Conservation (phyloP, 1,284 basidiomycete genomes). For the Tausonia pullulans region DNA sequence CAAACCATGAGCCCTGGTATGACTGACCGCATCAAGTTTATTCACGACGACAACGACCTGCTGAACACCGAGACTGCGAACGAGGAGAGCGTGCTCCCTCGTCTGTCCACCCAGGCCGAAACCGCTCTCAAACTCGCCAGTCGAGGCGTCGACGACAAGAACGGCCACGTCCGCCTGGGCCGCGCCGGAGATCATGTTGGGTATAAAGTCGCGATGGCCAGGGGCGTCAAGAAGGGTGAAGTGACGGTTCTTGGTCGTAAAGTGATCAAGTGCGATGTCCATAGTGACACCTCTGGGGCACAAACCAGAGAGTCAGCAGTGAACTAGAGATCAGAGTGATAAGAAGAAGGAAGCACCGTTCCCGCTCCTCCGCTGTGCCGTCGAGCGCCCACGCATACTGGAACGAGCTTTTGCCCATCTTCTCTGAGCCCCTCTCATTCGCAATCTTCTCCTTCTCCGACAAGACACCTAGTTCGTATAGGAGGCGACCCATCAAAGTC, state of each 20-base stretch:
- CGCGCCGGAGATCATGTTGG: conserved; percentile 98
- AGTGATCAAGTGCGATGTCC: conserved; percentile 80
- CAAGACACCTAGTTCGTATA: conserved; percentile 82
- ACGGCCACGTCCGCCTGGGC: conserved; percentile 93
- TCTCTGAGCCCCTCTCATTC: conserved; percentile 84
- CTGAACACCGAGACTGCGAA: conserved; percentile 85
- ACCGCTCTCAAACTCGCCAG: conserved; percentile 89
- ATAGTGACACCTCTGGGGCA: conserved; percentile 80
- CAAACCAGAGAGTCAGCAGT: background rate
- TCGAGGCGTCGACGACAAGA: conserved; percentile 83
- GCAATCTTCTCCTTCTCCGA: conserved; percentile 71
- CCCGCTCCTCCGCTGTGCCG: conserved; percentile 82
- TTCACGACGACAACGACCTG: conserved; percentile 90
- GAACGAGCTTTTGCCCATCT: conserved; percentile 86
- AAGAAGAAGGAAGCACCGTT: conserved; percentile 47
- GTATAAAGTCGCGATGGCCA: conserved; percentile 93
- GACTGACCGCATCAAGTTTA: conserved; percentile 74
- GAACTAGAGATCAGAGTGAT: background rate
- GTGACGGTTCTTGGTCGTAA: conserved; percentile 62
- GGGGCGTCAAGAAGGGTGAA: conserved; percentile 93
- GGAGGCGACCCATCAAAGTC: conserved; percentile 85
- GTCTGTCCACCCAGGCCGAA: conserved; percentile 93
- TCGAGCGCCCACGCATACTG: conserved; percentile 98
- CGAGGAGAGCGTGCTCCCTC: conserved; percentile 86
- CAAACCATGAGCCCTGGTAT: background rate